Percentiles rank a stretch among this genome's conserved stretches.
Evolutionary conservation across 139 green algal species (phyloP).

Genomic region (Trebouxia sp.): DNA sequence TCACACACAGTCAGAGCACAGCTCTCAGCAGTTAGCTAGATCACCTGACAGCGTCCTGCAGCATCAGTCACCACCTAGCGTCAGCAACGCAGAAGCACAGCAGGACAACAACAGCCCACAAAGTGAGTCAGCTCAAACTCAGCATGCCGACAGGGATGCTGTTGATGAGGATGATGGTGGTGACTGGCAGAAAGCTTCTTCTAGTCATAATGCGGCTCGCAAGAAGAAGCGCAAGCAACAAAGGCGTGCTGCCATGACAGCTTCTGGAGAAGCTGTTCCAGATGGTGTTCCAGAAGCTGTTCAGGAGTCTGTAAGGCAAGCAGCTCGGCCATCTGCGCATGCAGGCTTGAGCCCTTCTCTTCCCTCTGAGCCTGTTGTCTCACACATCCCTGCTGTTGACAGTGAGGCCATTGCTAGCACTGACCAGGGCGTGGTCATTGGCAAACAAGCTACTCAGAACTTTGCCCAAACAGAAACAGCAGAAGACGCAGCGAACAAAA

Average conservation of each 20-base stretch:
- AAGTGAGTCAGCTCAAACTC: not conserved
- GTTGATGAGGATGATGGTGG: constrained; percentile 34
- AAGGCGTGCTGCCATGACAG: not conserved
- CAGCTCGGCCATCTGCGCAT: no score
- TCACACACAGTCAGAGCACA: not conserved
- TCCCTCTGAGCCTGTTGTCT: no score
- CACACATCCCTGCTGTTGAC: no score
- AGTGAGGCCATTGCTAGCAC: no score
- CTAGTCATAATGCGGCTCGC: constrained; percentile 44
- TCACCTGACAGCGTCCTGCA: not conserved
- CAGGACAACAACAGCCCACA: not conserved
- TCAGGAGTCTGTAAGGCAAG: no score
- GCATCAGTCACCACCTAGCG: not conserved
- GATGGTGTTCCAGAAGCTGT: no score
- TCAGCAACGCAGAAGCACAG: not conserved
- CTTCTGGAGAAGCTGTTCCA: not conserved
- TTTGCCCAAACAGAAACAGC: no score
- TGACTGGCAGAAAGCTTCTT: constrained; percentile 55
- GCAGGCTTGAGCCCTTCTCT: no score
- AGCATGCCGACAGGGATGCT: not conserved
- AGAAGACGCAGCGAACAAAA: no score
- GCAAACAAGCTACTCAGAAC: no score
- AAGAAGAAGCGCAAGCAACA: constrained; percentile 38
- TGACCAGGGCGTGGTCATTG: no score
- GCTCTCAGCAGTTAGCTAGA: not conserved